phyloP scores from a whole-genome alignment of 345 rosid genomes.

The Durio zibethinus region DNA sequence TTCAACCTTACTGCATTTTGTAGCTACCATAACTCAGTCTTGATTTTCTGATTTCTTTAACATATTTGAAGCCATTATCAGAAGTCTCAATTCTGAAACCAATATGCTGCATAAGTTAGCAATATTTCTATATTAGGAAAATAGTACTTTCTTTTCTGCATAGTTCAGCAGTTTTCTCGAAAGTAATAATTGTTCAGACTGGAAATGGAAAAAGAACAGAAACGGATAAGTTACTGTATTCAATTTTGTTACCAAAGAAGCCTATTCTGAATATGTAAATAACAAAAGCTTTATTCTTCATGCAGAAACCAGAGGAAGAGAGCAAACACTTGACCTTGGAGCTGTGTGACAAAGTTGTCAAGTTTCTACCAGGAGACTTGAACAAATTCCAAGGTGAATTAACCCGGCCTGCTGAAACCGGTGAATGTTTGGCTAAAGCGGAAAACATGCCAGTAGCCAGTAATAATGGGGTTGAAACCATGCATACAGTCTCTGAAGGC shows the following conservation, averaged over 20 bases:
- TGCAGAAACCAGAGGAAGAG: constrained; percentile 40
- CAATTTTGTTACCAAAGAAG: not conserved
- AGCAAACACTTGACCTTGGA: constrained; percentile 13
- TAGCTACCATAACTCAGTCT: not conserved
- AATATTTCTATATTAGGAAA: not conserved
- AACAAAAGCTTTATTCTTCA: not conserved
- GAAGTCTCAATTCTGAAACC: not conserved
- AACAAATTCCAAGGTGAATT: constrained; percentile 18
- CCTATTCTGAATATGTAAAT: not conserved
- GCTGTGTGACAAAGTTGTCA: constrained; percentile 14
- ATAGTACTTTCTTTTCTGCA: not conserved
- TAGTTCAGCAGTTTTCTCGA: not conserved
- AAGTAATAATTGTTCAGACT: not conserved
- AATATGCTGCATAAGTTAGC: not conserved
- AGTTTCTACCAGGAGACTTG: constrained; percentile 17
- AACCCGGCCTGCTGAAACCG: constrained; percentile 33
- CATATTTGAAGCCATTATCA: not conserved
- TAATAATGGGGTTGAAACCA: constrained; percentile 19
- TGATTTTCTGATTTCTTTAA: not conserved
- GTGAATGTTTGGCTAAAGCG: constrained; percentile 25
- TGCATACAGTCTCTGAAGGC: constrained; percentile 16
- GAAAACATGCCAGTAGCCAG: constrained; percentile 22
- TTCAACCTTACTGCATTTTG: not conserved
- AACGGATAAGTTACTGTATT: not conserved
- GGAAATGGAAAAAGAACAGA: not conserved